Evolutionary conservation across 192 early-diverging fungal species (phyloP).

Genomic region (Obelidium mucronatum): DNA sequence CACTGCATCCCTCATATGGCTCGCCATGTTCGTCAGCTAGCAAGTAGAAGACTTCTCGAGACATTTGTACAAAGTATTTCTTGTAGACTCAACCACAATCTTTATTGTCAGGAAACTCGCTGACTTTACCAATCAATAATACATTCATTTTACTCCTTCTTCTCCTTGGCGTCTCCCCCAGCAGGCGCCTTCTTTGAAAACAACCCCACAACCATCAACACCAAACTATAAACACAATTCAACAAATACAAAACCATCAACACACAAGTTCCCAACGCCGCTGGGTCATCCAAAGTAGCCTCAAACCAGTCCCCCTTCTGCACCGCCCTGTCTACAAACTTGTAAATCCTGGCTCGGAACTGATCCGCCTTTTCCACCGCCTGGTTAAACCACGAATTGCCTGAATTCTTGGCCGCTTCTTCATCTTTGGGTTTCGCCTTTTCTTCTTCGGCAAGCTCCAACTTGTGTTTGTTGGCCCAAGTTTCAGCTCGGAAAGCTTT

Average conservation of each 20-base stretch:
- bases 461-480: constrained; percentile 77
- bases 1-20: too few species aligned
- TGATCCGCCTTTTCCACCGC: background rate
- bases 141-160: background rate
- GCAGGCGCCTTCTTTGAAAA: background rate
- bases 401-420: background rate
- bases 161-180: background rate
- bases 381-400: constrained; percentile 1
- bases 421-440: constrained; percentile 46
- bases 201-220: background rate
- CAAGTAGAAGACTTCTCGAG: too few species aligned
- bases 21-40: too few species aligned
- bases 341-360: background rate
- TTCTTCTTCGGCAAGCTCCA: constrained; percentile 75
- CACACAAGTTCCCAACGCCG: background rate
- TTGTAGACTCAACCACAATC: too few species aligned
- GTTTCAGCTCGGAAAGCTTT: constrained; percentile 75
- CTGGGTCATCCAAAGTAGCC: background rate
- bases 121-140: too few species aligned
- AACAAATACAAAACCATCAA: constrained; percentile 2
- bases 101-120: too few species aligned
- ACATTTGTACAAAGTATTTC: too few species aligned
- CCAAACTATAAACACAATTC: background rate
- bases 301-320: constrained; percentile 1
- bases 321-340: background rate